Evolutionary conservation across 2,329 filamentous ascomycete species (phyloP), one percentile per base, ranked within the genome.

Genomic region (Aspergillus fumigatus): DNA sequence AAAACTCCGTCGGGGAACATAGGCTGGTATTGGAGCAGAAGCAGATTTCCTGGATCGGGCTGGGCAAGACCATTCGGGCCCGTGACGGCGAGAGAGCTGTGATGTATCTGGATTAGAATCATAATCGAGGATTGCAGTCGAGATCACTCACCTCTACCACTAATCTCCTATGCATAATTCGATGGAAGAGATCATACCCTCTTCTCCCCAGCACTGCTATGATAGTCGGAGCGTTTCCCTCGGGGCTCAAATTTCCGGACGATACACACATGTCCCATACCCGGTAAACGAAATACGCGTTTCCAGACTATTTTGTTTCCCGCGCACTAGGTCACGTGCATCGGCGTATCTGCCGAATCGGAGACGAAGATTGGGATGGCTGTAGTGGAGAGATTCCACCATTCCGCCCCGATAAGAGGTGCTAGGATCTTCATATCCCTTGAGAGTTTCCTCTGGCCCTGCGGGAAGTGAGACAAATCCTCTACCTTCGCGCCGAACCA

Each of bases 21-120:
- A 59, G 45, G 53, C 54, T 52, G 65, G 51, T 32, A 58, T 52
- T 45, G 63, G 57, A 43, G 55, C 25, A 50, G 61, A 57, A 53
- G 62, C 53, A 58, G 64, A 54, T 62, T 62, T 55, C 60, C 62
- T 64, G 53, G 59, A 61, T 54, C 66, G 65, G 48, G 68, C 65
- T 55, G 71, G 66, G 64, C 70, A 72, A 53, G 71, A 69, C 64
- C 74, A 67, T 63, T 76, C 74, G 65, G 75, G 60, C 59, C 70
- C 68, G 57, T 71, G 69, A 63, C 69, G 68, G 59, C 72, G 73
- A 54, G 72, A 69, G 52, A 77, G 62, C 74, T 75, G 59, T 26
- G 51, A 38, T 48, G 25, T 19, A 19, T 25, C 35, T 45, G 14
- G 21, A 51, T 32, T 38, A 52, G 40, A 11, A 48, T 45, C 21